These are phyloP conservation scores for Lonicera japonica DNA, from an alignment of 129 eudicot species.

Conservation along the genomic window DNA sequence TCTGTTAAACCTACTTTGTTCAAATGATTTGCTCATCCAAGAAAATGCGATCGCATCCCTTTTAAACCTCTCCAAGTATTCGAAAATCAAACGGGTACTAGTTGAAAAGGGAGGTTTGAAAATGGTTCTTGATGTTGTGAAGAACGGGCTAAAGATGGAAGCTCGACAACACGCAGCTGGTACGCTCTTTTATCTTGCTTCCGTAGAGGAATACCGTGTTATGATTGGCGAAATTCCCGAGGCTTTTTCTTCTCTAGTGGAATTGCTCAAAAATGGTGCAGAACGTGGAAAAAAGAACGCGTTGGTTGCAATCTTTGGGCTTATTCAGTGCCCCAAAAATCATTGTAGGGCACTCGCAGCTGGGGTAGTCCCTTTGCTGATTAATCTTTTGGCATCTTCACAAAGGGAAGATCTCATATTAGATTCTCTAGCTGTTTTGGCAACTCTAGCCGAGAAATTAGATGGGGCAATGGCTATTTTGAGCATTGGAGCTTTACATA, in stretches of 20 bases:
- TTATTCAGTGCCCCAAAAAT: slow-evolving; percentile 50
- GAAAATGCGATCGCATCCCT: slow-evolving; percentile 64
- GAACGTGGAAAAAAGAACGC: slow-evolving; percentile 72
- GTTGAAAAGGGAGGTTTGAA: slow-evolving; percentile 62
- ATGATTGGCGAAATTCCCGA: slow-evolving; percentile 58
- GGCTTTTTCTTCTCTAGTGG: slow-evolving; percentile 60
- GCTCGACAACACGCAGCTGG: slow-evolving; percentile 89
- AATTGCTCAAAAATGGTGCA: slow-evolving; percentile 48
- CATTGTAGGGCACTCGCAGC: slow-evolving; percentile 59
- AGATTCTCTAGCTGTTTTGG: slow-evolving; percentile 61
- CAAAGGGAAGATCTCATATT: slow-evolving; percentile 51
- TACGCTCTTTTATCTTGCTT: slow-evolving; percentile 72
- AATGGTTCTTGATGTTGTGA: slow-evolving; percentile 45
- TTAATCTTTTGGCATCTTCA: slow-evolving; percentile 29
- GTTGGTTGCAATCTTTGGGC: slow-evolving; percentile 58
- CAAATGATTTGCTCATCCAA: slow-evolving; percentile 39
- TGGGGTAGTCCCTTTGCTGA: slow-evolving; percentile 56
- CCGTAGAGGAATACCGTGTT: slow-evolving; percentile 63
- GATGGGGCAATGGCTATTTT: slow-evolving; percentile 61
- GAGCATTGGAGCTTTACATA: slow-evolving; percentile 34
- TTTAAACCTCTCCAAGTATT: slow-evolving; percentile 59
- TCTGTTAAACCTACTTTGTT: slow-evolving; percentile 48
- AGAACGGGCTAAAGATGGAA: slow-evolving; percentile 62
- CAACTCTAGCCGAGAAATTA: slow-evolving; percentile 43
- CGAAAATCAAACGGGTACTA: slow-evolving; percentile 35